These are phyloP conservation scores for Epicoccum sorghinum DNA, from an alignment of 2,329 filamentous ascomycete genomes.

Conservation along the genomic window DNA sequence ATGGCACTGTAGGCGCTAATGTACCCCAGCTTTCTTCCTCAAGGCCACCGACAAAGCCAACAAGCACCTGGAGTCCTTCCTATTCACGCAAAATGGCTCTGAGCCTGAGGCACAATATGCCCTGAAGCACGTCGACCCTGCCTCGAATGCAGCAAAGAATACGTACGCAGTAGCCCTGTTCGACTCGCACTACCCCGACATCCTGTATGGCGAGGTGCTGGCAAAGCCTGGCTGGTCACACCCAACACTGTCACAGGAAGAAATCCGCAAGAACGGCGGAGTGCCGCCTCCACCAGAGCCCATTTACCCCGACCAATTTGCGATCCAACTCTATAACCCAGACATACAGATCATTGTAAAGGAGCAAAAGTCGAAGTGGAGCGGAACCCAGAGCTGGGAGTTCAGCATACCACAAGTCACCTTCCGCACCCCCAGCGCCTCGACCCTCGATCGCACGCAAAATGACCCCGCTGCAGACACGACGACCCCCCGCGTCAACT, in stretches of 20 bases:
- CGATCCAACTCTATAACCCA: conserved; percentile 91
- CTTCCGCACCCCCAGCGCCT: conserved; percentile 80
- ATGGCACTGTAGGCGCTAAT: conserved; percentile 8
- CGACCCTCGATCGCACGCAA: conserved; percentile 76
- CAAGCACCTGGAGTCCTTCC: conserved; percentile 61
- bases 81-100: conserved; percentile 73
- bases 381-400: conserved; percentile 80
- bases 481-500: conserved; percentile 73
- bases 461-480: conserved; percentile 62
- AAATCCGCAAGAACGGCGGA: conserved; percentile 73
- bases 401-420: conserved; percentile 89
- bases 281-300: conserved; percentile 70
- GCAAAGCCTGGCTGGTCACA: conserved; percentile 86
- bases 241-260: conserved; percentile 79
- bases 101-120: conserved; percentile 81
- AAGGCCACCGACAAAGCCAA: conserved; percentile 58
- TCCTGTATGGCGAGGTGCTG: conserved; percentile 86
- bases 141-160: conserved; percentile 72
- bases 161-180: conserved; percentile 86
- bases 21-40: conserved; percentile 62
- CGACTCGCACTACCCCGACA: conserved; percentile 78
- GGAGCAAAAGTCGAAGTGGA: conserved; percentile 78
- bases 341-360: conserved; percentile 79
- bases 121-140: conserved; percentile 76
- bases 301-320: conserved; percentile 76